A percentile compares a stretch with the other conserved stretches of the same genome.
phyloP scores from a whole-genome alignment of 768 basidiomycete genomes.

The Suillus clintonianus region DNA sequence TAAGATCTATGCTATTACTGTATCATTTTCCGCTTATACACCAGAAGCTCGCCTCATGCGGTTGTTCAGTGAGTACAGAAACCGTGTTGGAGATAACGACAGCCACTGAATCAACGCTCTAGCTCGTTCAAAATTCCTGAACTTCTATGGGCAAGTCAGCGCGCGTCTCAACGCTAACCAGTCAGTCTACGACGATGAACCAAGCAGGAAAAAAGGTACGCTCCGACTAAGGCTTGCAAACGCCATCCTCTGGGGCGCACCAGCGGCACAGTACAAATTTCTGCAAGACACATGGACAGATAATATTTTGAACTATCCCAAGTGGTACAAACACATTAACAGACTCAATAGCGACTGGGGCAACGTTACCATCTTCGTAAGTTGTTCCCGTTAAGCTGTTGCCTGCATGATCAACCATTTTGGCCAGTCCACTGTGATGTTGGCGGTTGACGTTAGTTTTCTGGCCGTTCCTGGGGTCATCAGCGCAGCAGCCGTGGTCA shows the following conservation, averaged over 20 bases:
- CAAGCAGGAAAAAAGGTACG: constrained; percentile 17
- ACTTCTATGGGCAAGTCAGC: constrained; percentile 37
- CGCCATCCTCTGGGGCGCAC: background rate
- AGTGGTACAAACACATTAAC: constrained; percentile 5
- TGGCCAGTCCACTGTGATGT: constrained; percentile 46
- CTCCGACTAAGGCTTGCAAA: background rate
- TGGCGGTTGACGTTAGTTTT: constrained; percentile 54
- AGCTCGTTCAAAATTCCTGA: constrained; percentile 34
- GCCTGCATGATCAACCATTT: background rate
- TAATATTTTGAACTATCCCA: constrained; percentile 2
- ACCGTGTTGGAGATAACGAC: constrained; percentile 6
- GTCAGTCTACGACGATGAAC: constrained; percentile 19
- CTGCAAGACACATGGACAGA: background rate
- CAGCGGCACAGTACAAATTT: background rate
- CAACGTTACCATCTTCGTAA: constrained; percentile 6
- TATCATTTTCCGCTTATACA: background rate
- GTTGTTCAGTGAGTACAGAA: constrained; percentile 7
- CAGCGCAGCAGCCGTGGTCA: constrained; percentile 24
- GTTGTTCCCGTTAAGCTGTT: background rate
- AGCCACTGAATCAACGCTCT: background rate
- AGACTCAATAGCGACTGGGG: constrained; percentile 6
- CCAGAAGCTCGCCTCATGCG: constrained; percentile 1
- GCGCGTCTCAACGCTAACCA: constrained; percentile 33
- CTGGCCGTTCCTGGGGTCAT: constrained; percentile 48
- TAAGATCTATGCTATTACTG: background rate